Conservation (phyloP, 768 basidiomycete species). For the Tricholoma saponaceum region DNA sequence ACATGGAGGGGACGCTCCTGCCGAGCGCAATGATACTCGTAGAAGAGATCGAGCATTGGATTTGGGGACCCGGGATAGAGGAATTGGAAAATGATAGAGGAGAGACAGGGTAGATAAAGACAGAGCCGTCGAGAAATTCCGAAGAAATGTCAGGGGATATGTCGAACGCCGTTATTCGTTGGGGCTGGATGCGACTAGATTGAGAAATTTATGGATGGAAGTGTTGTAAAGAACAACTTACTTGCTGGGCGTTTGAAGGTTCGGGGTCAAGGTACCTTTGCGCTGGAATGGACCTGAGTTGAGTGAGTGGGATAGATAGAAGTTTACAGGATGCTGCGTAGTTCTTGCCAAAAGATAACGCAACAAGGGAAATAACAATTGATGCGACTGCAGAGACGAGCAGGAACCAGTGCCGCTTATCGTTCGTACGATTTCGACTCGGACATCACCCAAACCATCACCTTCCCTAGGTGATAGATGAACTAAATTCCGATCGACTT, state of each 20-base stretch:
- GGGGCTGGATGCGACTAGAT: slow-evolving; percentile 30
- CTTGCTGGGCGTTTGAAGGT: slow-evolving; percentile 37
- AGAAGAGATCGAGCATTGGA: slow-evolving; percentile 52
- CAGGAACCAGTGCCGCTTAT: slow-evolving; percentile 10
- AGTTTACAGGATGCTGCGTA: slow-evolving; percentile 45
- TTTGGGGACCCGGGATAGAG: slow-evolving; percentile 11
- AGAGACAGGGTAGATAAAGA: slow-evolving; percentile 43
- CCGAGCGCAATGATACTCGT: slow-evolving; percentile 64
- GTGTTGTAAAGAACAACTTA: slow-evolving; percentile 17
- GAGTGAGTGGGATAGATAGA: slow-evolving; percentile 43
- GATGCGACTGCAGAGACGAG: neutral
- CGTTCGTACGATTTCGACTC: slow-evolving; percentile 31
- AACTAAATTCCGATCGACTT: slow-evolving; percentile 47
- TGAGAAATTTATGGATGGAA: neutral
- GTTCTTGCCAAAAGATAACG: slow-evolving; percentile 16
- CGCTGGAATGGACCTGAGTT: slow-evolving; percentile 44
- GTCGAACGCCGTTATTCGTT: slow-evolving; percentile 61
- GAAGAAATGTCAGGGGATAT: slow-evolving; percentile 58
- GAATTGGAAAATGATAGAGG: slow-evolving; percentile 15
- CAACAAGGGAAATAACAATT: too few species aligned
- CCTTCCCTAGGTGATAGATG: slow-evolving; percentile 44
- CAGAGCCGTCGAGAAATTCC: slow-evolving; percentile 56
- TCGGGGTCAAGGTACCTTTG: slow-evolving; percentile 48
- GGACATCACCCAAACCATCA: too few species aligned
- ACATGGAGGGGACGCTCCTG: slow-evolving; percentile 60